A percentile compares a stretch with the other conserved stretches of the same genome.
Evolutionary conservation across 2,329 filamentous ascomycete genomes (phyloP).

Genomic region (Fusarium illudens): DNA sequence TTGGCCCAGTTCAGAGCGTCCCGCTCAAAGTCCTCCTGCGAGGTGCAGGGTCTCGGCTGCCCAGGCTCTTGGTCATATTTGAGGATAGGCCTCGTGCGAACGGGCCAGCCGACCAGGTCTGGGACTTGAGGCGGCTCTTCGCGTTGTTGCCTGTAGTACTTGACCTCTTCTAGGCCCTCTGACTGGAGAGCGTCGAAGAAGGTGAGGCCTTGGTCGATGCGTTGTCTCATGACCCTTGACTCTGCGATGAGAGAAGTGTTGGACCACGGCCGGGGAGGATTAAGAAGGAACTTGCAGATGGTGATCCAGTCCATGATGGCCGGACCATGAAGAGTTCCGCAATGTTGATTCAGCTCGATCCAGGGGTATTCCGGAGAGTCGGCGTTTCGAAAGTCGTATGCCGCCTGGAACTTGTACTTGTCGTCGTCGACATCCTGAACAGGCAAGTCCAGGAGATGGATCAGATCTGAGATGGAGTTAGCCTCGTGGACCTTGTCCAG

Average conservation of each 20-base stretch:
- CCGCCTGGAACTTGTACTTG: not conserved
- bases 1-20: not conserved
- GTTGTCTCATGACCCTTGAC: not conserved
- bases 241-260: not conserved
- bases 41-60: not conserved
- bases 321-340: slow-evolving; percentile 18
- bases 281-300: slow-evolving; percentile 14
- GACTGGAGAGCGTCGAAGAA: slow-evolving; percentile 3
- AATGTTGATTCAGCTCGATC: slow-evolving; percentile 32
- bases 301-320: slow-evolving; percentile 20
- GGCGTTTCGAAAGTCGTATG: slow-evolving; percentile 15
- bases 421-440: not conserved
- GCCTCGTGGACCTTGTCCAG: not conserved
- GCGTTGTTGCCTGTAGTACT: not conserved
- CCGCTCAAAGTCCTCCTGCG: not conserved
- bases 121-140: not conserved
- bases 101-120: slow-evolving; percentile 14
- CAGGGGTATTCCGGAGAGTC: not conserved
- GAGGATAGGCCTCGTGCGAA: not conserved
- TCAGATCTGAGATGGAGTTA: not conserved
- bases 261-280: not conserved
- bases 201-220: not conserved
- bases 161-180: not conserved
- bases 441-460: slow-evolving; percentile 9
- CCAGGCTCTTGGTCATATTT: not conserved